Conservation (phyloP, 2,329 filamentous ascomycete genomes). For the Colletotrichum liaoningense region DNA sequence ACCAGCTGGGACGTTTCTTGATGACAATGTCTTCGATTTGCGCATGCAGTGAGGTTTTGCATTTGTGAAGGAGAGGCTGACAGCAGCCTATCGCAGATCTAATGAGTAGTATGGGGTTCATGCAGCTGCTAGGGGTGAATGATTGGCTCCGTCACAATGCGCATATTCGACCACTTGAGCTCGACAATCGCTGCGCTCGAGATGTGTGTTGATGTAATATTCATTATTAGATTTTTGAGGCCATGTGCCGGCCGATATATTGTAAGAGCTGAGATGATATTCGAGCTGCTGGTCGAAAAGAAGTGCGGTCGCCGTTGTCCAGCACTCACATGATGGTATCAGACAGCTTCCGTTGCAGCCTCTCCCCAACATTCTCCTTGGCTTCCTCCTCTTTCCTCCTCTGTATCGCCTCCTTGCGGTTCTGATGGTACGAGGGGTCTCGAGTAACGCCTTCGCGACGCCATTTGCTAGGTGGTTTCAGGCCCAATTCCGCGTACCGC, state of each 20-base stretch:
- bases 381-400: slow-evolving; percentile 43
- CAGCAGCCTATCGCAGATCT: neutral
- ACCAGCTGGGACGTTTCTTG: too few relatives aligned
- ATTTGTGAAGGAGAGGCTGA: neutral
- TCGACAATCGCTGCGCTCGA: neutral
- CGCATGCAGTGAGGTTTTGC: neutral
- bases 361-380: slow-evolving; percentile 40
- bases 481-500: slow-evolving; percentile 68
- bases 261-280: neutral
- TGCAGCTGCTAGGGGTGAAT: neutral
- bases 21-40: too few relatives aligned
- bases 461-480: slow-evolving; percentile 72
- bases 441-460: slow-evolving; percentile 64
- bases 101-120: neutral
- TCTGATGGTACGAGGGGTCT: slow-evolving; percentile 55
- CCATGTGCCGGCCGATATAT: neutral
- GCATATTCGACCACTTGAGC: neutral
- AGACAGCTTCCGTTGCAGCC: slow-evolving; percentile 42
- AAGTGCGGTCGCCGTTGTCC: neutral
- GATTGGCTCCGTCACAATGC: neutral
- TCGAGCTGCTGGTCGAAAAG: neutral
- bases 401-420: slow-evolving; percentile 42
- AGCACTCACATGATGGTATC: slow-evolving; percentile 40
- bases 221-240: neutral
- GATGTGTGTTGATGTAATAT: neutral